phyloP scores from a whole-genome alignment of 306 rosid species.

The Inga oerstediana region DNA sequence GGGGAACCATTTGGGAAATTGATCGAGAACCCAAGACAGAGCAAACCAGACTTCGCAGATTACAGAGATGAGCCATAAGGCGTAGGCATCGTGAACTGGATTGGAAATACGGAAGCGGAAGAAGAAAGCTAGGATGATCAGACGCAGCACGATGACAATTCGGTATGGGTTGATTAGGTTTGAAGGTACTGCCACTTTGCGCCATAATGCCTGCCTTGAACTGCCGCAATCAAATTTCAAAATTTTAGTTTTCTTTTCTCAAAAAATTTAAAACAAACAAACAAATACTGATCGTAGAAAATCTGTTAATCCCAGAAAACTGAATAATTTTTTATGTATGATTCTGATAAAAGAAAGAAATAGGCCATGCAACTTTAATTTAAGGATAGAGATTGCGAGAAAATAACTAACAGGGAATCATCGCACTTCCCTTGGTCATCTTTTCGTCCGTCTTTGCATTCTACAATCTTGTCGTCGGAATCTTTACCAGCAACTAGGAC shows the following conservation, averaged over 20 bases:
- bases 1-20: slow-evolving; percentile 93
- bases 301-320: not conserved
- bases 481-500: slow-evolving; percentile 56
- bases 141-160: slow-evolving; percentile 77
- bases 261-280: not conserved
- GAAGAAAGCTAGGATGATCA: slow-evolving; percentile 72
- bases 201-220: slow-evolving; percentile 85
- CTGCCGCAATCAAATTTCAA: not conserved
- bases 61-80: slow-evolving; percentile 85
- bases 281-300: too few relatives aligned
- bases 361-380: too few relatives aligned
- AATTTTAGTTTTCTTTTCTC: not conserved
- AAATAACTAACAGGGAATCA: slow-evolving; percentile 57
- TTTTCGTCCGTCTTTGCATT: slow-evolving; percentile 49
- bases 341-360: too few relatives aligned
- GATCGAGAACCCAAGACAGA: slow-evolving; percentile 86
- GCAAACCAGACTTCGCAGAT: slow-evolving; percentile 93
- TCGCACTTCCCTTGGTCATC: slow-evolving; percentile 46
- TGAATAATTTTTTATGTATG: too few relatives aligned
- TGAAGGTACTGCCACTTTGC: slow-evolving; percentile 75
- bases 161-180: slow-evolving; percentile 90
- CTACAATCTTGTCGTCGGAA: slow-evolving; percentile 26
- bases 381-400: not conserved
- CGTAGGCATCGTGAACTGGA: slow-evolving; percentile 77
- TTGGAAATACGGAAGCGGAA: slow-evolving; percentile 76